Evolutionary conservation across 2,329 filamentous ascomycete species (phyloP), one percentile per base, ranked within the genome.

Genomic region (Alternaria atra): DNA sequence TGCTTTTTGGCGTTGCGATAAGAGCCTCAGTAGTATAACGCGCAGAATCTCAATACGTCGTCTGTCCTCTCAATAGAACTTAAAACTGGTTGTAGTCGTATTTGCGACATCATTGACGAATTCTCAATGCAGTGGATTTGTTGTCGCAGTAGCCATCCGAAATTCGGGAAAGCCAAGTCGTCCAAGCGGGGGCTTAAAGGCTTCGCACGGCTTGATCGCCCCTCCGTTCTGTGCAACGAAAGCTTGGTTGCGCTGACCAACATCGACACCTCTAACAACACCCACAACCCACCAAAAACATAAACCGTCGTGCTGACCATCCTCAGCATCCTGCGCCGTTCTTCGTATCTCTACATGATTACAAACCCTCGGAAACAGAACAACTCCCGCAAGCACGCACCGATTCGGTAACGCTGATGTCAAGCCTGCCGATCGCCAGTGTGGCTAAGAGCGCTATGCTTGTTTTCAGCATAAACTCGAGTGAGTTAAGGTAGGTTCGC

Each of bases 171-270:
- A 58, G 47, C 58, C 50, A 53, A 56, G 54, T 27, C n/a, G 30
- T 39, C 12, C 52, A 52, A 52, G 39, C 27, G 23, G 47, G 47
- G 42, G 35, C 23, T 27, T 15, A 39, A 42, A 54, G 34, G 56
- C 56, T 59, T 59, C 56, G 51, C 56, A 25, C 35, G 44, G 56
- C 56, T 59, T 59, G 51, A 42, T 30, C 34, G 42, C 27, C 56
- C 20, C 51, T 44, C 35, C 29, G 15, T 25, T 17, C 23, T 23
- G 9, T 32, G 12, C 29, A 6, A 40, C 40, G 29, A 55, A 59
- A 55, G 51, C 51, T 55, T 59, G 40, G 46, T 17, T 25, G 12
- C 32, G 20, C 46, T 35, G 32, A 37, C 25, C 32, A 43, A 50
- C 46, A 40, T 15, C 9, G 20, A 23, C 35, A 5, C 8, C 35